These are phyloP conservation scores for Leccinum proximum DNA, from an alignment of 1,284 basidiomycete species.

Conservation along the genomic window DNA sequence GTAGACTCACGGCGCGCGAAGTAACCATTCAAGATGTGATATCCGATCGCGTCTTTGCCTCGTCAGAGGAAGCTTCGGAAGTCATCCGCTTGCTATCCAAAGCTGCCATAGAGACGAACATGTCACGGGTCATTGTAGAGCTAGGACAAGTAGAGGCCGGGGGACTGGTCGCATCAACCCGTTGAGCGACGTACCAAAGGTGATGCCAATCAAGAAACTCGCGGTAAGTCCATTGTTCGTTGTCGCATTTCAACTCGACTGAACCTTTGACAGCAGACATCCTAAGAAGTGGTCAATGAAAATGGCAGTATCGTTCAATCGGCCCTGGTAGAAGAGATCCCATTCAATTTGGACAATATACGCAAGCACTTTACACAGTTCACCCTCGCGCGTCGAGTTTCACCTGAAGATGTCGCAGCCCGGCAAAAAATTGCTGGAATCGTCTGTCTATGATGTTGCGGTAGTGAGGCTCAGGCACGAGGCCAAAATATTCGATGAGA, in stretches of 20 bases:
- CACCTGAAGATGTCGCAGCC: slow-evolving; percentile 63
- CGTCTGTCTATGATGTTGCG: slow-evolving; percentile 84
- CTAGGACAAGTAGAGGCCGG: slow-evolving; percentile 49
- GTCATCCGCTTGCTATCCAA: slow-evolving; percentile 55
- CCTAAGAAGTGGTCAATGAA: slow-evolving; percentile 21
- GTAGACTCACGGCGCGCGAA: slow-evolving; percentile 44
- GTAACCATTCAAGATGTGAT: slow-evolving; percentile 54
- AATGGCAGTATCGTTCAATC: slow-evolving; percentile 12
- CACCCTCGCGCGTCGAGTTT: slow-evolving; percentile 56
- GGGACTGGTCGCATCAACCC: slow-evolving; percentile 41
- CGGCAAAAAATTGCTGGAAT: slow-evolving; percentile 87
- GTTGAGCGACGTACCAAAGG: slow-evolving; percentile 54
- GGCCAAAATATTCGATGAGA: slow-evolving; percentile 53
- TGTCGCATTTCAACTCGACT: background rate
- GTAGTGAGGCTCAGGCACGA: slow-evolving; percentile 70
- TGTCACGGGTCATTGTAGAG: slow-evolving; percentile 49
- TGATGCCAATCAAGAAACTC: slow-evolving; percentile 43
- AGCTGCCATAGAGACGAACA: slow-evolving; percentile 54
- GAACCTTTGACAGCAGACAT: slow-evolving; percentile 13
- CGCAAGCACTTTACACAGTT: slow-evolving; percentile 65
- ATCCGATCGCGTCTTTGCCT: slow-evolving; percentile 50
- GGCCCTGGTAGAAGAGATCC: slow-evolving; percentile 41
- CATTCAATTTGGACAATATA: slow-evolving; percentile 72
- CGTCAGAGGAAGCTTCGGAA: slow-evolving; percentile 51
- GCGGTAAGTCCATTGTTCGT: slow-evolving; percentile 16